Base-by-base conservation (phyloP, 2,329 filamentous ascomycete species). In the Hypoxylon sp. region DNA sequence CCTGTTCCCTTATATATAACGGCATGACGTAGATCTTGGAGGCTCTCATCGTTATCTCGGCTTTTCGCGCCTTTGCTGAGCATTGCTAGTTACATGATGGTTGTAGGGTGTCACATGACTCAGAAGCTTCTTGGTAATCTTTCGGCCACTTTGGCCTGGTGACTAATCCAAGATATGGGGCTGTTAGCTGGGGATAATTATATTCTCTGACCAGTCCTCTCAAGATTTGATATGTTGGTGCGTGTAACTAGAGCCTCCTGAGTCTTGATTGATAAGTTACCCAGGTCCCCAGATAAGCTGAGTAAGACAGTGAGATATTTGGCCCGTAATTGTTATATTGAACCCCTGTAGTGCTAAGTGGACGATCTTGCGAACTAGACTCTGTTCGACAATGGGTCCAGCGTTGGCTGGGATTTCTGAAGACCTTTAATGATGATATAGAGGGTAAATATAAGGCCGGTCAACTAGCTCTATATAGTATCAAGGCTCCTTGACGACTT, bases 211-310 rank as follows among this genome's bases (percentile, higher is more conserved):
- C 15, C 8, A 35, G 6, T 17, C 11, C 17, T 31, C 13, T 32
- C 15, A 6, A n/a, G 48, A 6, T 8, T 13, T 32, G 10, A 51
- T 32, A 19, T 51, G 6, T 32, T 17, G 29, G 15, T 35, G 29
- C 24, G 6, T 35, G 24, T 51, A 21, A 21, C 24, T 10, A 15
- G 19, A 47, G n/a, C 13, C 35, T 44, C 17, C 2, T 35, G 21
- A 2, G 13, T n/a, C 2, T 32, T 42, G 60, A 63, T 63, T 64
- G 39, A 58, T 54, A 64, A 58, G 27, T 39, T n/a, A n/a, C 37
- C n/a, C 17, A 17, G 7, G 24, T 27, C 24, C 24, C 24, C 24
- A 42, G n/a, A 53, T 46, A 35, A 24, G 54, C 39, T 47, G 54
- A 56, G 29, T 54, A 53, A 48, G 39, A 31, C 7, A 48, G 24